Base-by-base conservation (phyloP, 225 moss, liverwort and hornwort genomes). In the Sphagnum tenellum region DNA sequence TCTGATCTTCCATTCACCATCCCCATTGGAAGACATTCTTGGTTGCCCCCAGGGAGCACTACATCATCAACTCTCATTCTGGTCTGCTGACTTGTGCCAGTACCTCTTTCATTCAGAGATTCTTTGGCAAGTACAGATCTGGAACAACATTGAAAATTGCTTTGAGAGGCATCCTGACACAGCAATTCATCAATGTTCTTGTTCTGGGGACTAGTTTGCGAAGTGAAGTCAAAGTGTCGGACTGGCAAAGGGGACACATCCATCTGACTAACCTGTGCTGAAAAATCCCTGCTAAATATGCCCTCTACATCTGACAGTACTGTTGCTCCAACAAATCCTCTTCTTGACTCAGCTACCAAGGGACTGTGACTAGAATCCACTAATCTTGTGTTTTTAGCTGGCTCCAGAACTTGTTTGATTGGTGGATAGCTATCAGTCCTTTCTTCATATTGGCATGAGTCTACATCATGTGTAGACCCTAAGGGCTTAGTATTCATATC, bases 181-280 rank as follows among this genome's bases (percentile, higher is more conserved):
- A 70, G 56, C 56, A 60, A 48, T 57, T 67, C 58, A 12, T 5
- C 12, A 46, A 70, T 61, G 47, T 51, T 72, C 48, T 69, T 66
- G 63, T 45, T 53, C 56, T 61, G 66, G 47, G 82, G 75, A 56
- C 78, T 80, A 46, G 47, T 75, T 67, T 78, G 86, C 61, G 56
- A 67, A 48, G 86, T 80, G 61, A 96, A 96, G 79, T 89, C 89
- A 66, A 96, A 96, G 55, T 84, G 92, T 29, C 96, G 86, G 29
- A 96, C 96, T 66, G 86, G 92, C 70, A 96, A 77, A 62, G 92
- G 95, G 74, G 96, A 96, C 46, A 69, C 67, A 64, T 82, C 82
- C 12, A 82, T 69, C 56, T 88, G 83, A 78, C 75, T 77, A 55
- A 80, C 69, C 70, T 75, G 71, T 50, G 78, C 83, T 72, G 65